These are phyloP conservation scores for Microdochium paspali DNA, from an alignment of 2,329 filamentous ascomycete genomes.

Conservation along the genomic window DNA sequence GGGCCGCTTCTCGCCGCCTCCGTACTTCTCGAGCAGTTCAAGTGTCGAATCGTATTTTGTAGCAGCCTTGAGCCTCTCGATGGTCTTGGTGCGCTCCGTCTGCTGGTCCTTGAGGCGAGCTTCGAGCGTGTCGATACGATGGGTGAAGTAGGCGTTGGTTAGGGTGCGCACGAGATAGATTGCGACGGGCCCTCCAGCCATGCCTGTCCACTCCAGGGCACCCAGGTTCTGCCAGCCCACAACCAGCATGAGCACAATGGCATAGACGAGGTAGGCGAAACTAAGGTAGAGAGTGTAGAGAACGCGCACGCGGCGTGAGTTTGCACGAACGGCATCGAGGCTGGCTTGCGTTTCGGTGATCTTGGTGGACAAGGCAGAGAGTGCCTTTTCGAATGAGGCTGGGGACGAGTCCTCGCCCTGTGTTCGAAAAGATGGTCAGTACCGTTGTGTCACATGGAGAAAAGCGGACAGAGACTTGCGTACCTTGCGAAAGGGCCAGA, in stretches of 20 bases:
- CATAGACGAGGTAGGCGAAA: slow-evolving; percentile 83
- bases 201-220: slow-evolving; percentile 64
- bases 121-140: slow-evolving; percentile 63
- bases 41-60: slow-evolving; percentile 96
- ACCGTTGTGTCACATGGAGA: not conserved
- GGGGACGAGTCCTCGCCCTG: slow-evolving; percentile 75
- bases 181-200: slow-evolving; percentile 71
- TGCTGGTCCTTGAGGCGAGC: slow-evolving; percentile 64
- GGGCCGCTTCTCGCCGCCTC: slow-evolving; percentile 47
- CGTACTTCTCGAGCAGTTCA: slow-evolving; percentile 90
- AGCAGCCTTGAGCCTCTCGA: slow-evolving; percentile 87
- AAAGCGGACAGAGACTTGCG: slow-evolving; percentile 13
- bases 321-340: slow-evolving; percentile 64
- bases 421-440: not conserved
- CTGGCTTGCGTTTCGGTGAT: slow-evolving; percentile 66
- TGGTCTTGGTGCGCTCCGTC: slow-evolving; percentile 73
- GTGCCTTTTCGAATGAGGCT: slow-evolving; percentile 85
- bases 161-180: slow-evolving; percentile 67
- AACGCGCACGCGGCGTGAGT: slow-evolving; percentile 69
- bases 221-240: slow-evolving; percentile 77
- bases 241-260: slow-evolving; percentile 73
- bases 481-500: slow-evolving; percentile 84
- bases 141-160: slow-evolving; percentile 67
- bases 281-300: slow-evolving; percentile 85
- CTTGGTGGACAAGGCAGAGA: slow-evolving; percentile 72